phyloP scores from a whole-genome alignment of 2,329 filamentous ascomycete species.

The Diaporthe sp. region DNA sequence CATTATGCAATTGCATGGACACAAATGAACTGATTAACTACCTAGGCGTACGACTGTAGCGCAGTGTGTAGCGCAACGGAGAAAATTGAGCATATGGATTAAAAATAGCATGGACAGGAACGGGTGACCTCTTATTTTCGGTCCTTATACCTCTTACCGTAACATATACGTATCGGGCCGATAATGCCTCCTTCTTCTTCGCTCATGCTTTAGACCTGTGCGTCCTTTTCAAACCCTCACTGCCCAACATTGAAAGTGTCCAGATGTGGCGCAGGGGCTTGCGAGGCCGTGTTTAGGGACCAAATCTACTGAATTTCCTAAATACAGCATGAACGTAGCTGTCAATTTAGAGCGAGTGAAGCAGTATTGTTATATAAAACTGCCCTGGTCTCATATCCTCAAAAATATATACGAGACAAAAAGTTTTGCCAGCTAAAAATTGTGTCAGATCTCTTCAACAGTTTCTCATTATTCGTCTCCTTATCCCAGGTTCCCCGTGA shows the following conservation, averaged over 20 bases:
- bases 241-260: neutral
- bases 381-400: neutral
- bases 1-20: too few species aligned
- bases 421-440: neutral
- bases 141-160: too few species aligned
- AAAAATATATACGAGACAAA: neutral
- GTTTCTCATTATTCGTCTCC: neutral
- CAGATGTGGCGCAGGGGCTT: neutral
- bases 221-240: neutral
- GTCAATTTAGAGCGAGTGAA: neutral
- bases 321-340: neutral
- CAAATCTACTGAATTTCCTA: too few species aligned
- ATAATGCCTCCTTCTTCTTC: too few species aligned
- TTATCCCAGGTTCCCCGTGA: too few species aligned
- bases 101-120: neutral
- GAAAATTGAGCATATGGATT: too few species aligned
- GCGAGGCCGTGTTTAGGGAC: neutral
- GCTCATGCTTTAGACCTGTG: neutral
- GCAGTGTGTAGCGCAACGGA: too few species aligned
- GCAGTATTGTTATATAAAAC: neutral
- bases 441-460: neutral
- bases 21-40: too few species aligned
- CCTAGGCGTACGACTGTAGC: too few species aligned
- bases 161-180: too few species aligned
- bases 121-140: neutral